Percentiles rank a stretch among this genome's conserved stretches.
These are phyloP conservation scores for Kazachstania sp. DNA, from an alignment of 1,139 yeast genomes.

Conservation along the genomic window DNA sequence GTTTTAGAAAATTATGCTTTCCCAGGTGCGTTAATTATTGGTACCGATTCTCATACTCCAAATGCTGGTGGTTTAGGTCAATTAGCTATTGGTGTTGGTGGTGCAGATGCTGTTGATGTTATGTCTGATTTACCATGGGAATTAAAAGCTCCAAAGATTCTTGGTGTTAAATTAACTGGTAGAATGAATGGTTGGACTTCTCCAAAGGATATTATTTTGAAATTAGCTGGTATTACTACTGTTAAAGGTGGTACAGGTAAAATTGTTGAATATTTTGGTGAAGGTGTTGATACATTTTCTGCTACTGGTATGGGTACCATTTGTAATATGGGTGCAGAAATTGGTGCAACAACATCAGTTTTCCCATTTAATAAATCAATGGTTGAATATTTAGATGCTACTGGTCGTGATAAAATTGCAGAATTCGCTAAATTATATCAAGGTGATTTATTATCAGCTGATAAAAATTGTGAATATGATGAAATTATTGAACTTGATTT, in stretches of 20 bases:
- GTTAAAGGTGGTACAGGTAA: conserved; percentile 99
- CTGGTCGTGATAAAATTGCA: conserved; percentile 77
- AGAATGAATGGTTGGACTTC: conserved; percentile 95
- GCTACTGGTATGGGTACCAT: conserved; percentile 99
- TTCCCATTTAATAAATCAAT: conserved; percentile 94
- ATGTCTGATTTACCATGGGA: conserved; percentile 96
- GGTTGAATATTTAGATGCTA: conserved; percentile 82
- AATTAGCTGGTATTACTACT: conserved; percentile 93
- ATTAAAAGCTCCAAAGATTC: conserved; percentile 94
- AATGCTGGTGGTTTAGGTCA: conserved; percentile 99
- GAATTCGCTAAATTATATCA: conserved; percentile 70
- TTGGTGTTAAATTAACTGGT: conserved; percentile 97
- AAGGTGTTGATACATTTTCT: conserved; percentile 90
- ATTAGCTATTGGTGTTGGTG: conserved; percentile 99
- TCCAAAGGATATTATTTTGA: conserved; percentile 94
- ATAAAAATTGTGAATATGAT: conserved; percentile 92
- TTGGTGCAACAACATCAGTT: conserved; percentile 97
- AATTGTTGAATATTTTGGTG: conserved; percentile 95
- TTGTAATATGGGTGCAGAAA: conserved; percentile 99
- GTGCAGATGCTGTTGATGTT: conserved; percentile 99
- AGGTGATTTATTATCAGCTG: conserved; percentile 77
- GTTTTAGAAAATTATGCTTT: conserved; percentile 95
- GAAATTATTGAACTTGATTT: conserved; percentile 92
- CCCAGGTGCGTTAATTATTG: conserved; percentile 96
- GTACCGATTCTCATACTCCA: conserved; percentile 99